Conservation (phyloP, 2,329 filamentous ascomycete genomes). For the Xylaria hypoxylon region DNA sequence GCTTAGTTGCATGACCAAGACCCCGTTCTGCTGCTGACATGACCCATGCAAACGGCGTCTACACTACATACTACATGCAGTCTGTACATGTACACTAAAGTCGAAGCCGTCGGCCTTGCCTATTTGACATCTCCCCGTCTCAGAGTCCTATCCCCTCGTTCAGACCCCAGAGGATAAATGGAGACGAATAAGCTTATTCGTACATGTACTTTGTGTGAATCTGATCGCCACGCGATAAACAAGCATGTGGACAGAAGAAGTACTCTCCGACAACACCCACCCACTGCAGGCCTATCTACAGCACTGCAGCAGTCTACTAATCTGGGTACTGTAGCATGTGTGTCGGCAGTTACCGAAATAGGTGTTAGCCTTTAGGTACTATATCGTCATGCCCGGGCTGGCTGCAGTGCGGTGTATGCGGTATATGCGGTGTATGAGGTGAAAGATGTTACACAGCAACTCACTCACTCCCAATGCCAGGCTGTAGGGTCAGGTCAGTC, state of each 20-base stretch:
- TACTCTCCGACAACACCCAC: neutral
- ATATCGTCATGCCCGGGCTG: neutral
- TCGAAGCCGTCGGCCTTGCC: constrained; percentile 33
- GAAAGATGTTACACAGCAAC: neutral
- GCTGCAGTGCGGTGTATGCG: neutral
- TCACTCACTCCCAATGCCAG: neutral
- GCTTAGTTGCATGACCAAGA: constrained; percentile 35
- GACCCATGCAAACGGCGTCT: constrained; percentile 29
- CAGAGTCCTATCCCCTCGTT: neutral
- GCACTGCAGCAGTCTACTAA: too few species aligned
- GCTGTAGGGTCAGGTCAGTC: neutral
- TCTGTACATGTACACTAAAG: too few species aligned
- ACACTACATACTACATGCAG: too few species aligned
- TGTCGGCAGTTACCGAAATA: constrained; percentile 23
- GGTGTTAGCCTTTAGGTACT: too few species aligned
- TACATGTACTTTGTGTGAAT: neutral
- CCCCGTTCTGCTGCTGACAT: constrained; percentile 37
- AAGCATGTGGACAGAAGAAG: constrained; percentile 8
- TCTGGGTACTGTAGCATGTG: neutral
- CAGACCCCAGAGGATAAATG: neutral
- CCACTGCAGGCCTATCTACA: too few species aligned
- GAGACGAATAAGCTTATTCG: constrained; percentile 34
- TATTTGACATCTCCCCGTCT: constrained; percentile 30
- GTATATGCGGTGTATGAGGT: neutral
- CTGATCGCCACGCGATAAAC: constrained; percentile 8